Percentiles rank a stretch among this genome's conserved stretches.
Conservation (phyloP, 495 filamentous ascomycete species). For the Penicillium lagena region DNA sequence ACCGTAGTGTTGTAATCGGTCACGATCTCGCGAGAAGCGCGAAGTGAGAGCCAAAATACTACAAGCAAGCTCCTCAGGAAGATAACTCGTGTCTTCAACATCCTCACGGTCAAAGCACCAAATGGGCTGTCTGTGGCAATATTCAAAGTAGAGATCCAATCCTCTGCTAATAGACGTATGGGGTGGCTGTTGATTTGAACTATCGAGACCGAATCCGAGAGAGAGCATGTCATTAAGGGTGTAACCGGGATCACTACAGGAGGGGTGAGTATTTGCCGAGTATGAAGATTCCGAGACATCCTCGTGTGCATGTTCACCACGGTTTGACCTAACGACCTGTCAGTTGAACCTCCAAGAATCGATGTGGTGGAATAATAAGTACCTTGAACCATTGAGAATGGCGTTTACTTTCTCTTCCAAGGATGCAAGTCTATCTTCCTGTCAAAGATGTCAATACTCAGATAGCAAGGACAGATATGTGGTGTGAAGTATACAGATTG, state of each 20-base stretch:
- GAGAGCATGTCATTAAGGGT: constrained; percentile 19
- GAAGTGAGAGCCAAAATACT: constrained; percentile 37
- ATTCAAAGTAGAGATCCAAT: constrained; percentile 38
- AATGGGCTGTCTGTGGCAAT: constrained; percentile 41
- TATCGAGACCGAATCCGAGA: constrained; percentile 24
- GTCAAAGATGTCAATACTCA: constrained; percentile 11
- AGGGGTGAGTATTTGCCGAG: constrained; percentile 11
- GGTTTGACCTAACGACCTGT: constrained; percentile 10
- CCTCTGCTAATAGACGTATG: constrained; percentile 23
- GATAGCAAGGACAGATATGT: background rate
- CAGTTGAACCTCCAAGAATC: constrained; percentile 1
- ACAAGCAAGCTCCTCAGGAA: constrained; percentile 36
- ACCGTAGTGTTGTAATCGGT: constrained; percentile 31
- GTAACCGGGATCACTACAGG: constrained; percentile 12
- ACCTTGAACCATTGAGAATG: constrained; percentile 33
- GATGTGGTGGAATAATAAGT: constrained; percentile 1
- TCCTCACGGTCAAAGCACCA: constrained; percentile 43
- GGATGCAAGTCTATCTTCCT: constrained; percentile 39
- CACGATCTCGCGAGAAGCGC: constrained; percentile 32
- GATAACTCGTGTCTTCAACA: constrained; percentile 24
- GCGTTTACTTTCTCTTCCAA: constrained; percentile 43
- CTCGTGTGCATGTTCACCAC: constrained; percentile 11
- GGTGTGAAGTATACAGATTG: constrained; percentile 23
- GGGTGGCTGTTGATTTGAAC: constrained; percentile 18
- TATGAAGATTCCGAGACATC: constrained; percentile 11